These are phyloP conservation scores for Yarrowia alimentaria DNA, from an alignment of 805 yeast genomes.

Conservation along the genomic window DNA sequence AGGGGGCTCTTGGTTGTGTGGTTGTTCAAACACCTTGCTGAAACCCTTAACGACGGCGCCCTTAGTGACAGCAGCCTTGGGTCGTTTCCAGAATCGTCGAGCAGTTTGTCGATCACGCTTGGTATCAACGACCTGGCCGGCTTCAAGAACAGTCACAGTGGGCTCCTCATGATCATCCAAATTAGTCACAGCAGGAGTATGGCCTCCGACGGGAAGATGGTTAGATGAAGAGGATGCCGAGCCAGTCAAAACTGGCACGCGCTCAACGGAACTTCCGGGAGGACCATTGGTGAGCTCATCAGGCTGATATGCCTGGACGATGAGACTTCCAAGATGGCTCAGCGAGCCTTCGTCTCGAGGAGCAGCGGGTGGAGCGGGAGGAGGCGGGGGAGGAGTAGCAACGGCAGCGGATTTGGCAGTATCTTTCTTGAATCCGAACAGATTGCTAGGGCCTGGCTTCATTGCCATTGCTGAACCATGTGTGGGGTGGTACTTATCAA, in stretches of 20 bases:
- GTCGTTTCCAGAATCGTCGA: conserved; percentile 40
- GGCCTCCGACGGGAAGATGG: conserved; percentile 13
- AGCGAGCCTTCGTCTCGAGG: conserved; percentile 10
- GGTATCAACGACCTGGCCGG: conserved; percentile 32
- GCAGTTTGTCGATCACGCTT: conserved; percentile 33
- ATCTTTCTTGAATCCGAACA: conserved; percentile 25
- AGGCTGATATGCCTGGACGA: conserved; percentile 24
- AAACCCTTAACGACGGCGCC: conserved; percentile 37
- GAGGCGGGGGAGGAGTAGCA: no score
- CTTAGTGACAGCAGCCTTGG: conserved; percentile 42
- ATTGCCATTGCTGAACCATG: conserved; percentile 21
- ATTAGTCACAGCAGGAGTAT: conserved; percentile 28
- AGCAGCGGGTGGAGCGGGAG: conserved; percentile 1
- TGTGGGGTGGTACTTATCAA: conserved; percentile 37
- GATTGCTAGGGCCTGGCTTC: not conserved
- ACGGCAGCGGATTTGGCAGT: not conserved
- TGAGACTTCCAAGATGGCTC: conserved; percentile 16
- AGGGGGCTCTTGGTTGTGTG: conserved; percentile 28
- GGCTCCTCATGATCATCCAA: conserved; percentile 34
- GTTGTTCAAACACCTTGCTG: conserved; percentile 39
- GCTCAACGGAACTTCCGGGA: conserved; percentile 22
- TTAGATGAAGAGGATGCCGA: conserved; percentile 3
- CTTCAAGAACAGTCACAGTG: conserved; percentile 37
- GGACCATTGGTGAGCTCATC: conserved; percentile 28
- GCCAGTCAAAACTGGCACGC: conserved; percentile 10